Base-by-base conservation (phyloP, 2,329 filamentous ascomycete genomes). In the Triangularia setosa region DNA sequence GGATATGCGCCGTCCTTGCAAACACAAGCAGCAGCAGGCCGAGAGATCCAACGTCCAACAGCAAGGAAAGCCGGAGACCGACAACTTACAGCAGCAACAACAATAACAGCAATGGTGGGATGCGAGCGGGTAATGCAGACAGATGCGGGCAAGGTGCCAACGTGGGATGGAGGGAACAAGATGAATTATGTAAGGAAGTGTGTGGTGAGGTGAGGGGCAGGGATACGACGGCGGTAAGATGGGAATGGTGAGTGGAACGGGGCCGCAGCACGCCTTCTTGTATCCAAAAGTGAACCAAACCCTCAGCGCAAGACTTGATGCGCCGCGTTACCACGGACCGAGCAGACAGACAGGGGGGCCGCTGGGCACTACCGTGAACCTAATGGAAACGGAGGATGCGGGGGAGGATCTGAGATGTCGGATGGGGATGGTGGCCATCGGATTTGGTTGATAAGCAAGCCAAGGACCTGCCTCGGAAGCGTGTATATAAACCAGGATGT, bases 371-470 rank as follows among this genome's bases (percentile, higher is more conserved):
- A 48, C 40, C 40, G n/a, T 21, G 25, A 18, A 60, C 58, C 58
- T 53, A 60, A 60, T 25, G 40, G 58, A 44, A 25, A 60, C 40
- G 58, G 58, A 44, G 48, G 35, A 30, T 25, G 35, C 35, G 58
- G 58, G 58, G 40, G 40, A 58, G 55, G 40, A 60, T 60, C 58
- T 52, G 35, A 60, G 40, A 60, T 60, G 52, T 55, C 52, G 23
- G 24, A 55, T 25, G 58, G 40, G n/a, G 57, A 44, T 23, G 55
- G 25, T 58, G 25, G 40, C 44, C 24, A 44, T 52, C 24, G 58
- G 40, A 44, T 48, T 53, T 60, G 58, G 58, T 60, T 60, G 58
- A 60, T 60, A 60, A 60, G 58, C 58, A 60, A 60, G 58, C 58
- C 58, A 60, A 53, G 58, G 25, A 30, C 58, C 58, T 44, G 27